Evolutionary conservation across 371 early-diverging fungal genomes (phyloP), one percentile per base, ranked within the genome.

Genomic region (Mortierella sp.): DNA sequence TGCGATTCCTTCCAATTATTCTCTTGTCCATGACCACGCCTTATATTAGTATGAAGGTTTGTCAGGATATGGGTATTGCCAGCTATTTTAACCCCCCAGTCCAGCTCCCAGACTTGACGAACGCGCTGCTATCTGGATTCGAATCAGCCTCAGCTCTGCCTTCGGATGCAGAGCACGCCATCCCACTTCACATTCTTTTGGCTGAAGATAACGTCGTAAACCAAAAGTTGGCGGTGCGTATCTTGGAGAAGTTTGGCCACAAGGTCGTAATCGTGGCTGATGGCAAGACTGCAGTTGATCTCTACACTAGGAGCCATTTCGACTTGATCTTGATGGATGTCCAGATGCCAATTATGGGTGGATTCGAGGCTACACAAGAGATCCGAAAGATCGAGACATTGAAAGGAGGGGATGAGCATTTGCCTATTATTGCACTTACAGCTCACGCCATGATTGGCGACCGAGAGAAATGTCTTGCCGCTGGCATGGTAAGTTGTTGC

Each of bases 171-270:
- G 79, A 81, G 22, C 70, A 74, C 26, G 49, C 71, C 29, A 79
- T 81, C 10, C 88, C 90, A n/a, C 76, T 93, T 40, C 84, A 89
- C 34, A 92, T 95, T 58, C 74, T 95, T 35, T 75, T 95, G 22
- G 94, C 93, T 4, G 95, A 94, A 72, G 95, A 94, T 68, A 94
- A 95, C 61, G 85, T 91, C 53, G 92, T 95, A 42, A 95, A 95
- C 80, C 94, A 93, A 65, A 92, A 90, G 72, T 78, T 95, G 64
- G 93, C 93, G 0, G 87, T 93, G 13, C 86, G 90, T 9, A 90
- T 94, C 35, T 80, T 95, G 64, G 91, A 93, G 72, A 91, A 91
- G 84, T 89, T 91, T 75, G 91, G 92, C 15, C 92, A 93, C 78
- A 88, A 87, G 64, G 90, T 90, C 32, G 87, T 86, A 45, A 89